These are phyloP conservation scores for Fagopyrum esculentum DNA, from an alignment of 148 eudicot species.

Conservation along the genomic window DNA sequence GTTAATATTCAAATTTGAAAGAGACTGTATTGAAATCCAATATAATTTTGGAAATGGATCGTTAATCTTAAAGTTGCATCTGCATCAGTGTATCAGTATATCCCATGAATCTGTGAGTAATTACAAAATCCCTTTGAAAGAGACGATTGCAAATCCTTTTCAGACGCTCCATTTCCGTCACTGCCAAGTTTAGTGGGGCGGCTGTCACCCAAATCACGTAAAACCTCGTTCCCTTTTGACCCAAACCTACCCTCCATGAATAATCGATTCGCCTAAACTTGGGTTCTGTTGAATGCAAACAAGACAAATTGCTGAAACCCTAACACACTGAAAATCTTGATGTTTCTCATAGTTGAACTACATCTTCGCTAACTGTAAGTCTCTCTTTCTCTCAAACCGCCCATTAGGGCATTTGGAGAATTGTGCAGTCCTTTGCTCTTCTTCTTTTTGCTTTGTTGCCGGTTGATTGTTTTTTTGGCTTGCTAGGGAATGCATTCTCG, in stretches of 20 bases:
- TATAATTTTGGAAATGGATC: no score
- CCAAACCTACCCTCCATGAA: slow-evolving; percentile 9
- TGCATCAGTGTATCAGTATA: no score
- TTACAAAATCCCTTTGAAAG: no score
- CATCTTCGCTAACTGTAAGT: slow-evolving; percentile 4
- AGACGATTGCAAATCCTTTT: neutral
- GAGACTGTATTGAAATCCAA: no score
- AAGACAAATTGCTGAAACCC: neutral
- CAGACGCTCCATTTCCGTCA: neutral
- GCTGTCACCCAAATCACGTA: neutral
- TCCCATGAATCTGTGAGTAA: no score
- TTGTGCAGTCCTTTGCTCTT: neutral
- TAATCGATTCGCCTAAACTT: neutral
- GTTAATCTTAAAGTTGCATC: no score
- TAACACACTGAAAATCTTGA: neutral
- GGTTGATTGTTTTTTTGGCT: neutral
- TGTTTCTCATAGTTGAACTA: neutral
- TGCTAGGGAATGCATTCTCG: neutral
- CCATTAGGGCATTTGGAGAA: neutral
- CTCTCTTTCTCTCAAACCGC: neutral
- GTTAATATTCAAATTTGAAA: no score
- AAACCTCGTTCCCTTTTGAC: slow-evolving; percentile 9
- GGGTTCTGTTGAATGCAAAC: neutral
- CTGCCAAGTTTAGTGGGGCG: slow-evolving; percentile 6
- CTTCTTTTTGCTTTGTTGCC: neutral